phyloP scores from a whole-genome alignment of 176 grass and related monocot genomes.

The Hsuehochloa calcarea region DNA sequence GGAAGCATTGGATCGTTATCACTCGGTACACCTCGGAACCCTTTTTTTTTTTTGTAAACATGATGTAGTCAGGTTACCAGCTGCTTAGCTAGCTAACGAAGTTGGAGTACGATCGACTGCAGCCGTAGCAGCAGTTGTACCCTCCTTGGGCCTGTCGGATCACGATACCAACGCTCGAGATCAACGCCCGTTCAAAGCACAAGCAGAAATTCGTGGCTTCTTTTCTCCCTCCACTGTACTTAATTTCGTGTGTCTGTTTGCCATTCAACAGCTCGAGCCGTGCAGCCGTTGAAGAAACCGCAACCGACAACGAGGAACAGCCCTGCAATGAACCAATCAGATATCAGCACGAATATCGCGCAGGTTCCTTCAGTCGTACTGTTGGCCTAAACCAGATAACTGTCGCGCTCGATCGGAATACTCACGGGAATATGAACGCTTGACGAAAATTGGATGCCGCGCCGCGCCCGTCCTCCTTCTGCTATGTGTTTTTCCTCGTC shows the following conservation, averaged over 20 bases:
- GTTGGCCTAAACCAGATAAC: too few species aligned
- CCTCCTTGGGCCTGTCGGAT: not conserved
- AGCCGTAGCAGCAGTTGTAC: not conserved
- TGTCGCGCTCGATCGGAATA: too few species aligned
- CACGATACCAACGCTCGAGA: not conserved
- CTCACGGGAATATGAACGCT: too few species aligned
- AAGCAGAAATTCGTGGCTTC: not conserved
- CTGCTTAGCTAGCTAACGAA: not conserved
- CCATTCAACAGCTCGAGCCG: not conserved
- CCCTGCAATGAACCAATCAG: not conserved
- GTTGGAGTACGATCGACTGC: not conserved
- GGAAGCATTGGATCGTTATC: conserved; percentile 16
- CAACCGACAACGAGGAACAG: not conserved
- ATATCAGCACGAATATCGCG: not conserved
- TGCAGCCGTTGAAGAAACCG: not conserved
- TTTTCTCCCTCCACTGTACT: not conserved
- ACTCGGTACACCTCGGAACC: not conserved
- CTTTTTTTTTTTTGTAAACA: not conserved
- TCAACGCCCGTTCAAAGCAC: not conserved
- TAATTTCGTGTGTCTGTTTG: not conserved
- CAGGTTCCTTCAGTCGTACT: not conserved
- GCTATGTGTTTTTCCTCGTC: too few species aligned
- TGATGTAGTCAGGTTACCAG: not conserved
- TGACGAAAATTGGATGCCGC: too few species aligned
- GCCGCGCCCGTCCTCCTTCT: too few species aligned